Base-by-base conservation (phyloP, 768 basidiomycete species). In the Tephrocybe sp. region DNA sequence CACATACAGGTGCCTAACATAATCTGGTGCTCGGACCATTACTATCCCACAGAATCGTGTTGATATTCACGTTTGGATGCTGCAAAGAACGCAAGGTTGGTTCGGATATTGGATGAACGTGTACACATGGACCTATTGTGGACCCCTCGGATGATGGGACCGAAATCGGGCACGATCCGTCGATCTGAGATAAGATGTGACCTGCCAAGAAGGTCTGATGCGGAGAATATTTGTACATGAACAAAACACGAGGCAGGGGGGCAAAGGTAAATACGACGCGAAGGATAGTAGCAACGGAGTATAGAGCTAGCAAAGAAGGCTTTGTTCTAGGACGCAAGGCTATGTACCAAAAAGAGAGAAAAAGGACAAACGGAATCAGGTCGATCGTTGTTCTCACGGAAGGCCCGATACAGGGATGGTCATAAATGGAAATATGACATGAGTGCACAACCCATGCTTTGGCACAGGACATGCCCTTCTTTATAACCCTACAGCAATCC, bases 391-490 rank as follows among this genome's bases (percentile, higher is more conserved):
- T 58, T 59, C 58, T 46, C 58, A 62, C 60, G 55, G 47, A 37
- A 52, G 30, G 56, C 40, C 58, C 57, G 59, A 59, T 54, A 23
- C 51, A 57, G 50, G 55, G 38, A 53, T 67, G 65, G 58, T 55
- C 69, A 65, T 62, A 72, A 69, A 62, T 63, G 68, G 68, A 66
- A 62, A 63, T 61, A 67, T 64, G 65, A 62, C 55, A 62, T 55
- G 52, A 55, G 23, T 55, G 53, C 50, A 52, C 55, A 56, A 64
- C 57, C 59, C 61, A 61, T 62, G 62, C 58, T 64, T 66, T 66
- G 63, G 57, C 61, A 60, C 63, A 64, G 55, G 57, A 57, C 61
- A 44, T 53, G 52, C 41, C 48, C 51, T 56, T 56, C 51, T 57
- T 59, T 54, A 57, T 54, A 56, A 59, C 53, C 56, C 47, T 46